Percentiles rank a stretch among this genome's conserved stretches.
Conservation (phyloP, 2,329 filamentous ascomycete species). For the Tetracladium maxilliforme region DNA sequence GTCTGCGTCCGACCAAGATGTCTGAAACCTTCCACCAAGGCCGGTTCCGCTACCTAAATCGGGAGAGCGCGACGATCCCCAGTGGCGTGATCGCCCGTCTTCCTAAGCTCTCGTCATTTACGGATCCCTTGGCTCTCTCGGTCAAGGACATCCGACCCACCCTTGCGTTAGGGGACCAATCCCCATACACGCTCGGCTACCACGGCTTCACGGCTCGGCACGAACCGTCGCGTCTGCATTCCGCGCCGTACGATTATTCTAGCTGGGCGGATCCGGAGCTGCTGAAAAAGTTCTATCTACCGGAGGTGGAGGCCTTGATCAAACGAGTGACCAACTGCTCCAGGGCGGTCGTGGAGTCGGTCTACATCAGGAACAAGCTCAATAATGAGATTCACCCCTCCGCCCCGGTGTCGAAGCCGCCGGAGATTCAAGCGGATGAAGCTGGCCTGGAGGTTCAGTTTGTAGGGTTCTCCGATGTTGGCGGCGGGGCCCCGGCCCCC, state of each 20-base stretch:
- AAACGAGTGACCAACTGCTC: conserved; percentile 12
- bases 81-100: conserved; percentile 3
- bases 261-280: conserved; percentile 10
- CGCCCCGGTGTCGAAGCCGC: conserved; percentile 8
- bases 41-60: too few species aligned
- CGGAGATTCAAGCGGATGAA: too few species aligned
- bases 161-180: not conserved
- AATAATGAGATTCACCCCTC: conserved; percentile 10
- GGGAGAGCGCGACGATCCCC: too few species aligned
- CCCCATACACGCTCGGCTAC: conserved; percentile 1
- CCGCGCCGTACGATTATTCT: conserved; percentile 6
- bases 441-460: conserved; percentile 9
- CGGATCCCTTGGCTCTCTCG: conserved; percentile 2
- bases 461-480: conserved; percentile 9
- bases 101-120: conserved; percentile 3
- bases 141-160: conserved; percentile 3
- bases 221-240: conserved; percentile 9
- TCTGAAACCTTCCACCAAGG: too few species aligned
- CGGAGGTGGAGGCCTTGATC: conserved; percentile 11
- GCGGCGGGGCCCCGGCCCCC: conserved; percentile 11
- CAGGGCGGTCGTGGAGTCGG: conserved; percentile 10
- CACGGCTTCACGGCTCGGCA: conserved; percentile 8
- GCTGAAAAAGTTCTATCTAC: conserved; percentile 10
- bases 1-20: too few species aligned
- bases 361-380: conserved; percentile 9